Conservation (phyloP, 352 stramenopile species). For the Globisporangium splendens region DNA sequence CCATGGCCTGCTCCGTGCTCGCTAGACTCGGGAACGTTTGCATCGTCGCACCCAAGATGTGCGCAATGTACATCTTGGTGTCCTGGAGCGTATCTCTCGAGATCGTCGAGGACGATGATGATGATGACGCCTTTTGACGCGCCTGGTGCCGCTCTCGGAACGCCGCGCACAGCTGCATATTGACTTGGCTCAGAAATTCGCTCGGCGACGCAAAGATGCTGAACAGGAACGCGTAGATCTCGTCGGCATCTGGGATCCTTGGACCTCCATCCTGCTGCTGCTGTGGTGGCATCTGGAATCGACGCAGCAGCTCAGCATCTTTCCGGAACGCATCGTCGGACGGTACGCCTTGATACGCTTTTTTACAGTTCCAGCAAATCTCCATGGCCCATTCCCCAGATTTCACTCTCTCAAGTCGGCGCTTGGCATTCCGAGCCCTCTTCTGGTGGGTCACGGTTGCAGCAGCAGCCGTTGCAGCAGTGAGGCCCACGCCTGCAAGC, state of each 20-base stretch:
- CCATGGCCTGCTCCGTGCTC: conserved; percentile 44
- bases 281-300: conserved; percentile 30
- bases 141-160: conserved; percentile 36
- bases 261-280: background rate
- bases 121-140: conserved; percentile 20
- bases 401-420: conserved; percentile 34
- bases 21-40: conserved; percentile 57
- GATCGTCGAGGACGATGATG: conserved; percentile 4
- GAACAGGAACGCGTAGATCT: conserved; percentile 63
- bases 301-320: conserved; percentile 48
- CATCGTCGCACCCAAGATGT: conserved; percentile 52
- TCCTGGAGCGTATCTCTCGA: conserved; percentile 55
- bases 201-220: conserved; percentile 43
- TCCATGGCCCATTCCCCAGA: conserved; percentile 63
- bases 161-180: conserved; percentile 43
- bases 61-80: conserved; percentile 64
- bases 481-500: conserved; percentile 55
- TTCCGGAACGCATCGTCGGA: conserved; percentile 55
- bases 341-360: conserved; percentile 28
- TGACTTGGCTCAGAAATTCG: conserved; percentile 64
- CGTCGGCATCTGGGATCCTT: conserved; percentile 19
- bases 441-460: conserved; percentile 49
- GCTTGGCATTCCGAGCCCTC: conserved; percentile 37
- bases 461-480: conserved; percentile 46
- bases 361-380: conserved; percentile 68